Percentiles rank a stretch among this genome's conserved stretches.
phyloP scores from a whole-genome alignment of 176 grass and related monocot genomes.

The Oryza punctata region DNA sequence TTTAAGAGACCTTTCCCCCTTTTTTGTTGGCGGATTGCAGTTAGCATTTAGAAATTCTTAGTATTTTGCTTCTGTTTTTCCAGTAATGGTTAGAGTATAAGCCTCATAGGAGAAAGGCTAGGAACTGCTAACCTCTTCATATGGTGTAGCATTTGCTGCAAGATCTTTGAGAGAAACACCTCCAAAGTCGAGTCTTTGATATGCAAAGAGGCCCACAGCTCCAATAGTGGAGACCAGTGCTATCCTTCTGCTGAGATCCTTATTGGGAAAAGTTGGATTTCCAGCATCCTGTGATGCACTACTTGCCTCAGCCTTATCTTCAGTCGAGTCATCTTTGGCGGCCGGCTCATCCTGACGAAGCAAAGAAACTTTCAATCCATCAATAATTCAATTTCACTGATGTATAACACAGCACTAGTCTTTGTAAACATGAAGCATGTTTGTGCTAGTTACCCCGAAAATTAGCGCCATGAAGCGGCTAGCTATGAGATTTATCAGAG shows the following conservation, averaged over 20 bases:
- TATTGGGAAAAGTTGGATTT: slow-evolving; percentile 63
- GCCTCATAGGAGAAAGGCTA: neutral
- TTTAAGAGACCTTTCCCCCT: too few species aligned
- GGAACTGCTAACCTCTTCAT: slow-evolving; percentile 61
- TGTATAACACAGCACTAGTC: neutral
- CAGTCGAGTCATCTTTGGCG: slow-evolving; percentile 25
- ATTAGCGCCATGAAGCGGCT: neutral
- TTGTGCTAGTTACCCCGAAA: neutral
- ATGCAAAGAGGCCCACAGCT: slow-evolving; percentile 71
- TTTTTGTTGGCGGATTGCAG: neutral
- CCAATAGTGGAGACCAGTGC: slow-evolving; percentile 62
- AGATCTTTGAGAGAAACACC: slow-evolving; percentile 84
- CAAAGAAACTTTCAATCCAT: slow-evolving; percentile 13
- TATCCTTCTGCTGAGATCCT: slow-evolving; percentile 80
- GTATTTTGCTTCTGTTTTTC: neutral
- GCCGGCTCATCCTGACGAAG: slow-evolving; percentile 58
- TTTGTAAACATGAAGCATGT: neutral
- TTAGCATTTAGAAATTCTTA: neutral
- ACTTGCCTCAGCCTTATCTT: slow-evolving; percentile 54
- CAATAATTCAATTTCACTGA: neutral
- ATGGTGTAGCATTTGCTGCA: slow-evolving; percentile 60
- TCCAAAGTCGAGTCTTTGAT: slow-evolving; percentile 71
- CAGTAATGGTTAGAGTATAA: neutral
- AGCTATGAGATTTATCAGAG: too few species aligned
- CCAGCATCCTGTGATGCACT: slow-evolving; percentile 40